Evolutionary conservation across 768 basidiomycete genomes (phyloP).

Genomic region (Auriscalpium microsporum): DNA sequence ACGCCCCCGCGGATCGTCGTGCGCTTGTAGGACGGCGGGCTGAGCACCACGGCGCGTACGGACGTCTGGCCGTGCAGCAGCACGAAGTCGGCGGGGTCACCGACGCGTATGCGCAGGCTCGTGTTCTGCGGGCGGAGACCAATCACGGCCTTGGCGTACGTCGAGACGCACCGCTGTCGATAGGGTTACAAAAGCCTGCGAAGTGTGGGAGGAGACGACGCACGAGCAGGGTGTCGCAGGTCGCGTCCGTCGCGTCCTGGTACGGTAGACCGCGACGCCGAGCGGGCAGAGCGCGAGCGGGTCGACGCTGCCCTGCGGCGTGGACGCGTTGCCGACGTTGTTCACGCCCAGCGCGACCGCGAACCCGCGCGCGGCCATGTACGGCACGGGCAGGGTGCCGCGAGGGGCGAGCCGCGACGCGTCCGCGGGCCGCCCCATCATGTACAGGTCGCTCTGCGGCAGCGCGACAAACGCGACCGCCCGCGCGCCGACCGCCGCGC

Average conservation of each 20-base stretch:
- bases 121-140: conserved; percentile 22
- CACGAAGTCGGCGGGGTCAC: conserved; percentile 49
- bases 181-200: neutral
- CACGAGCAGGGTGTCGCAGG: conserved; percentile 42
- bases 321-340: conserved; percentile 62
- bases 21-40: conserved; percentile 43
- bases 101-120: conserved; percentile 30
- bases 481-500: conserved; percentile 29
- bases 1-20: conserved; percentile 41
- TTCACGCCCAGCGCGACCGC: conserved; percentile 52
- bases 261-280: conserved; percentile 57
- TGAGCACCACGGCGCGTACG: conserved; percentile 39
- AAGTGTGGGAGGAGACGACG: conserved; percentile 12
- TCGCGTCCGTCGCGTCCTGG: conserved; percentile 43
- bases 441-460: conserved; percentile 60
- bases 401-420: conserved; percentile 35
- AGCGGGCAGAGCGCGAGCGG: conserved; percentile 52
- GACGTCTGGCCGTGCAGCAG: conserved; percentile 41
- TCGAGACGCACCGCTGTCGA: conserved; percentile 41
- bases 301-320: conserved; percentile 57
- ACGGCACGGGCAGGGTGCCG: conserved; percentile 46
- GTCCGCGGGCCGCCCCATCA: conserved; percentile 43
- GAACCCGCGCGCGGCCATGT: conserved; percentile 36
- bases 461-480: conserved; percentile 49
- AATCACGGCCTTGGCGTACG: conserved; percentile 43